Base-by-base conservation (phyloP, 805 yeast genomes). In the Metschnikowia kunwiensis region DNA sequence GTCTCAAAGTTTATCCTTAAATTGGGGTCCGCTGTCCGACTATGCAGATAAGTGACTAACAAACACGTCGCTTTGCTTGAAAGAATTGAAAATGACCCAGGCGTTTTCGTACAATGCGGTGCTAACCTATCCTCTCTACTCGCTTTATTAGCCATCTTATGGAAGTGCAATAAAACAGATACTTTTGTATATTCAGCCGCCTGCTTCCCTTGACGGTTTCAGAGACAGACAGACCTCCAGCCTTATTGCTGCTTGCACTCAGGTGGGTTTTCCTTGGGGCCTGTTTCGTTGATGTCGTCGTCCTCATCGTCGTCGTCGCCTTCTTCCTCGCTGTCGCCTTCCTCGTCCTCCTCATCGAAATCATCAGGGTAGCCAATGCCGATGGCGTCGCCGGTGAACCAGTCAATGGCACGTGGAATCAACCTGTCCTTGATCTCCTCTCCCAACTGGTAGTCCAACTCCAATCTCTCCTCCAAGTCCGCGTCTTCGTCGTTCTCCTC, bases 311-410 rank as follows among this genome's bases (percentile, higher is more conserved):
- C 40, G 5, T 36, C 39, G 15, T 32, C 40, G 14, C 36, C 32
- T 14, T 36, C 40, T 9, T 28, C 26, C 72, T 85, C 27, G 19
- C 11, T 10, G 11, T 75, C 85, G 5, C 68, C 79, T 9, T 74
- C 80, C 4, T 73, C 82, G 2, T 72, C 82, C 12, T 75, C 86
- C 7, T 74, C 87, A 10, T 75, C 78, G 15, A 70, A 76, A 26
- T 67, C 81, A 12, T 74, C 86, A 22, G 74, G 75, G 43, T 65
- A 70, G 32, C 61, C 72, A 57, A 76, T 85, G 39, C 85, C 95
- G 41, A 91, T 74, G 16, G 98, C 98, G 48, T 87, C 87, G 31
- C 98, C 98, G 7, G 98, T 91, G 63, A 88, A 93, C 97, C 98
- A 93, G 61, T 91, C 97, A 54, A 93, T 77, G 34, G 97, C 97